Evolutionary conservation across 352 stramenopile genomes (phyloP).

Genomic region (Phytophthora colocasiae): DNA sequence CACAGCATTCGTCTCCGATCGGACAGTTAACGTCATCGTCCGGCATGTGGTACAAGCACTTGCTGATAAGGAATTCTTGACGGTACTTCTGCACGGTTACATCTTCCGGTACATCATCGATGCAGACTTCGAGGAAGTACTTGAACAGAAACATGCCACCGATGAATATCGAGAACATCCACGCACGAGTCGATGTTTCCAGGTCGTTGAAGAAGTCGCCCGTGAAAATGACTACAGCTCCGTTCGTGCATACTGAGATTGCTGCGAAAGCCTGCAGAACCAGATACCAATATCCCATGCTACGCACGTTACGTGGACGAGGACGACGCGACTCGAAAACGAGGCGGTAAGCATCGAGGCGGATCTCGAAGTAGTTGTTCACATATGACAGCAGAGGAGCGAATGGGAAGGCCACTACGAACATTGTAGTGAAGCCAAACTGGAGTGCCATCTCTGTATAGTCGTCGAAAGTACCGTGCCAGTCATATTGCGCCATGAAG

Average conservation of each 20-base stretch:
- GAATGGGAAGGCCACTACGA: slow-evolving; percentile 94
- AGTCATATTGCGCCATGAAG: slow-evolving; percentile 86
- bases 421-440: slow-evolving; percentile 91
- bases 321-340: slow-evolving; percentile 82
- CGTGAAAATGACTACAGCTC: slow-evolving; percentile 93
- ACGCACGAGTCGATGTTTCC: slow-evolving; percentile 63
- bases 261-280: slow-evolving; percentile 91
- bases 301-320: slow-evolving; percentile 78
- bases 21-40: slow-evolving; percentile 69
- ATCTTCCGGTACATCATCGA: slow-evolving; percentile 77
- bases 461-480: slow-evolving; percentile 90
- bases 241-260: slow-evolving; percentile 94
- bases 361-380: slow-evolving; percentile 94
- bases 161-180: slow-evolving; percentile 85
- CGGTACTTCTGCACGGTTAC: slow-evolving; percentile 79
- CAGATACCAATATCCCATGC: slow-evolving; percentile 94
- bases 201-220: slow-evolving; percentile 78
- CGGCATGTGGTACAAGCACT: slow-evolving; percentile 86
- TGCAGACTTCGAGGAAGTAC: slow-evolving; percentile 72
- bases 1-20: slow-evolving; percentile 34
- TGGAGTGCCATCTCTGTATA: slow-evolving; percentile 94
- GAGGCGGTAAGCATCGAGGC: slow-evolving; percentile 89
- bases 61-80: slow-evolving; percentile 88
- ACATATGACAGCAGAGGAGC: slow-evolving; percentile 92
- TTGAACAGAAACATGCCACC: slow-evolving; percentile 88